These are phyloP conservation scores for Polychaeton citri DNA, from an alignment of 2,329 filamentous ascomycete genomes.

Conservation along the genomic window DNA sequence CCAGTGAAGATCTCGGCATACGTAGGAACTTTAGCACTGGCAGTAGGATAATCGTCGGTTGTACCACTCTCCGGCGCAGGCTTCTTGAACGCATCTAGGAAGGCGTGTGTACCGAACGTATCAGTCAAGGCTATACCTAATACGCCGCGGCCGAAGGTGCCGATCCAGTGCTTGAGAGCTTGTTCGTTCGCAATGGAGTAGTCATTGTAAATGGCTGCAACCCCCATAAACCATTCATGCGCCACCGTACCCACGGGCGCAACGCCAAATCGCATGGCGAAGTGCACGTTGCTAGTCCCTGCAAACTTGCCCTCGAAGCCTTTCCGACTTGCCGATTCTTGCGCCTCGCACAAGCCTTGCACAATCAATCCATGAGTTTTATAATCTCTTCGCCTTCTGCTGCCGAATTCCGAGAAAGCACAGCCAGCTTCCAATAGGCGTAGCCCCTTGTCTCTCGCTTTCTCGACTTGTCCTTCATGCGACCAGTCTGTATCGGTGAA, in stretches of 20 bases:
- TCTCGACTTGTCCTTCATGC: slow-evolving; percentile 73
- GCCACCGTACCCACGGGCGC: slow-evolving; percentile 79
- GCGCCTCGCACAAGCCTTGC: slow-evolving; percentile 67
- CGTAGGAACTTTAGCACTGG: slow-evolving; percentile 27
- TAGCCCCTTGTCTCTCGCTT: slow-evolving; percentile 69
- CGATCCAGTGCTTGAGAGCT: slow-evolving; percentile 77
- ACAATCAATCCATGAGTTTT: slow-evolving; percentile 90
- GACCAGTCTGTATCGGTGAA: slow-evolving; percentile 92
- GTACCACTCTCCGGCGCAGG: slow-evolving; percentile 32
- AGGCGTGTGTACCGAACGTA: slow-evolving; percentile 86
- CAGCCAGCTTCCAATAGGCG: slow-evolving; percentile 70
- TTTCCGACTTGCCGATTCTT: slow-evolving; percentile 49
- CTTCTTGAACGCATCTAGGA: slow-evolving; percentile 70
- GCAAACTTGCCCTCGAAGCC: slow-evolving; percentile 60
- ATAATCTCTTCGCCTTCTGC: slow-evolving; percentile 77
- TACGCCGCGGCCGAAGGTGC: slow-evolving; percentile 71
- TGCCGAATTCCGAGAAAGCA: slow-evolving; percentile 87
- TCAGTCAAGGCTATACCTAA: slow-evolving; percentile 78
- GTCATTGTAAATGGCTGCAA: slow-evolving; percentile 77
- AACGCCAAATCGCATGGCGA: slow-evolving; percentile 85
- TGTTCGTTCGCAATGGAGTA: slow-evolving; percentile 76
- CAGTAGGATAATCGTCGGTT: slow-evolving; percentile 7
- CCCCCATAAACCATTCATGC: slow-evolving; percentile 99
- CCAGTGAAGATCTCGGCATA: slow-evolving; percentile 77
- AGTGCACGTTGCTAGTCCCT: slow-evolving; percentile 91